Conservation (phyloP, 371 early-diverging fungal genomes). For the Mucor racemosus region DNA sequence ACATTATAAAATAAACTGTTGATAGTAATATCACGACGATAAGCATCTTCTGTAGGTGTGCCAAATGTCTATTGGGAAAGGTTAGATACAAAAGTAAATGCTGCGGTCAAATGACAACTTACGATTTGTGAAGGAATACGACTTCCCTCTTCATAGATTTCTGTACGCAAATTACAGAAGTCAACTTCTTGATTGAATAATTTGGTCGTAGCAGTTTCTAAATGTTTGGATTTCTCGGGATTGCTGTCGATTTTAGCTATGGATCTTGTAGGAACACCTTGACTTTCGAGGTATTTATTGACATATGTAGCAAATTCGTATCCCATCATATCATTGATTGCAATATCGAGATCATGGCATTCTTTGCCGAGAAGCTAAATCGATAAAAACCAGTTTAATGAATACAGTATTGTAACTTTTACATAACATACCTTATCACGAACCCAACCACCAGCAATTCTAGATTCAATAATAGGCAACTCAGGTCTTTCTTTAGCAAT, state of each 20-base stretch:
- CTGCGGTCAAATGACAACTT: slow-evolving; percentile 21
- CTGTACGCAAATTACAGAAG: slow-evolving; percentile 96
- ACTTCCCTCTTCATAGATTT: slow-evolving; percentile 85
- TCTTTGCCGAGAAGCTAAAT: slow-evolving; percentile 84
- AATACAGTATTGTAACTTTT: background rate
- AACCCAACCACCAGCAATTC: slow-evolving; percentile 99
- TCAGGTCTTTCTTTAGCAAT: slow-evolving; percentile 56
- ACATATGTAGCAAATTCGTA: slow-evolving; percentile 89
- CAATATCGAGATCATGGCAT: slow-evolving; percentile 96
- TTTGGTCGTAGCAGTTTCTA: slow-evolving; percentile 96
- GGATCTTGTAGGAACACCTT: slow-evolving; percentile 54
- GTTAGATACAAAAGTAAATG: background rate
- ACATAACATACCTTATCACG: slow-evolving; percentile 84
- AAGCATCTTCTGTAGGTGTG: slow-evolving; percentile 96
- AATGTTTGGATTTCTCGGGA: slow-evolving; percentile 98
- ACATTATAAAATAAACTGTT: slow-evolving; percentile 99
- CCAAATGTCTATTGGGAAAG: slow-evolving; percentile 73
- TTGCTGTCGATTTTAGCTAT: slow-evolving; percentile 91
- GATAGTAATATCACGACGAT: slow-evolving; percentile 97
- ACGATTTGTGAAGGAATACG: slow-evolving; percentile 84
- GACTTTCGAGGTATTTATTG: slow-evolving; percentile 63
- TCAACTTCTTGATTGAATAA: slow-evolving; percentile 87
- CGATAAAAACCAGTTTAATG: background rate
- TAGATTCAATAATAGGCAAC: slow-evolving; percentile 66
- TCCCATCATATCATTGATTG: slow-evolving; percentile 96